phyloP scores from a whole-genome alignment of 2,329 filamentous ascomycete genomes.

The Aspergillus hiratsukae region DNA sequence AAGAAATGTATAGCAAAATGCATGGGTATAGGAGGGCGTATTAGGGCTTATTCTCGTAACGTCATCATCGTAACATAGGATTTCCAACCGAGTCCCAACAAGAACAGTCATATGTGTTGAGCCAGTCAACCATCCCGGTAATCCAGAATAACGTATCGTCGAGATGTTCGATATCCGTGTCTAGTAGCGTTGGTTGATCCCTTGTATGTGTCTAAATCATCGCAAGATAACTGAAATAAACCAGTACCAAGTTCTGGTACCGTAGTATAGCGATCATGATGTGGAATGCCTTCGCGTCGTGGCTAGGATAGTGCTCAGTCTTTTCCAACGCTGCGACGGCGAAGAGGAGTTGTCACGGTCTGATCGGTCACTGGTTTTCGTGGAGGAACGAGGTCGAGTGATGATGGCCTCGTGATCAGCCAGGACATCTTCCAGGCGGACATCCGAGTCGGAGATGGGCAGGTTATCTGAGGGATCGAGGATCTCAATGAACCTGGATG shows the following conservation, averaged over 20 bases:
- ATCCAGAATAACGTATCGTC: too few species aligned
- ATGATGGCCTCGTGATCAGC: constrained; percentile 36
- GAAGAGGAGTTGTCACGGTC: constrained; percentile 20
- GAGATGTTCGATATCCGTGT: too few species aligned
- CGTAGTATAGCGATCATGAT: background rate
- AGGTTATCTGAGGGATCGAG: constrained; percentile 34
- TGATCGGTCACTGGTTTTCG: constrained; percentile 26
- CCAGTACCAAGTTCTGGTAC: background rate
- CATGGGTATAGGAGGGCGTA: background rate
- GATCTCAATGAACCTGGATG: constrained; percentile 43
- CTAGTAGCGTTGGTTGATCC: too few species aligned
- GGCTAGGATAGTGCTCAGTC: constrained; percentile 29
- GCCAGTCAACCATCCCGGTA: background rate
- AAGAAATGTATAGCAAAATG: background rate
- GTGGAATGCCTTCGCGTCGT: constrained; percentile 19
- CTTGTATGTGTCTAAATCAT: too few species aligned
- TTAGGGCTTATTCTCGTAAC: background rate
- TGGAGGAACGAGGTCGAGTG: constrained; percentile 32
- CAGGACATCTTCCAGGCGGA: constrained; percentile 42
- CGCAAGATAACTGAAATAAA: background rate
- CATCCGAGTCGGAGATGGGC: constrained; percentile 37
- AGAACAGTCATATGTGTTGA: background rate
- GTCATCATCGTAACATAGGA: background rate
- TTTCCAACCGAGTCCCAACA: background rate
- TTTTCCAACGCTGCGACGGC: constrained; percentile 29